These are phyloP conservation scores for Dendrobium catenatum DNA, from an alignment of 106 monocot genomes.

Conservation along the genomic window DNA sequence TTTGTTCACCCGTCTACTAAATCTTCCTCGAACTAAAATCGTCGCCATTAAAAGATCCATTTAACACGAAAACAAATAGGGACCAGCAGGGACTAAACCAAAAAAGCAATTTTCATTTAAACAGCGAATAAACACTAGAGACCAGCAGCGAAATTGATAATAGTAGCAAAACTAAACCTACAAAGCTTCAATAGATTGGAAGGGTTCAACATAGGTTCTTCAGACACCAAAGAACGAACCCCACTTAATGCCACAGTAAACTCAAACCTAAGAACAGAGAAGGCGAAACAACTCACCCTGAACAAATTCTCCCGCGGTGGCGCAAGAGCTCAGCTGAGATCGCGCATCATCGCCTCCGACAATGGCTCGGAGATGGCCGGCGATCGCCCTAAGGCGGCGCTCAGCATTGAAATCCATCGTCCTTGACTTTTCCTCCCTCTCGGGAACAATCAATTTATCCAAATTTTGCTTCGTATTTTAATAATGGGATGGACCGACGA, in stretches of 20 bases:
- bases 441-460: no score
- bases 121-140: not conserved
- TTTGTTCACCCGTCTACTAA: not conserved
- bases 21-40: not conserved
- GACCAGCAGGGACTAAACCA: no score
- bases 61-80: not conserved
- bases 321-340: slow-evolving; percentile 12
- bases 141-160: not conserved
- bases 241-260: not conserved
- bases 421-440: not conserved
- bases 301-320: slow-evolving; percentile 40
- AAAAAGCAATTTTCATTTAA: no score
- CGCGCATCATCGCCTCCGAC: not conserved
- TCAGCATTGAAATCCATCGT: slow-evolving; percentile 11
- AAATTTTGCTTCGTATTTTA: no score
- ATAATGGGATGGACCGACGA: no score
- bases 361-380: slow-evolving; percentile 25
- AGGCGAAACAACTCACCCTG: slow-evolving; percentile 12
- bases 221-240: not conserved
- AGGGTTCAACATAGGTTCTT: not conserved
- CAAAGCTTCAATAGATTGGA: not conserved
- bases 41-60: not conserved
- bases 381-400: slow-evolving; percentile 39
- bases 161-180: not conserved
- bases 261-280: not conserved